phyloP scores from a whole-genome alignment of 2,329 filamentous ascomycete genomes.

The Ophioceras dolichostomum region DNA sequence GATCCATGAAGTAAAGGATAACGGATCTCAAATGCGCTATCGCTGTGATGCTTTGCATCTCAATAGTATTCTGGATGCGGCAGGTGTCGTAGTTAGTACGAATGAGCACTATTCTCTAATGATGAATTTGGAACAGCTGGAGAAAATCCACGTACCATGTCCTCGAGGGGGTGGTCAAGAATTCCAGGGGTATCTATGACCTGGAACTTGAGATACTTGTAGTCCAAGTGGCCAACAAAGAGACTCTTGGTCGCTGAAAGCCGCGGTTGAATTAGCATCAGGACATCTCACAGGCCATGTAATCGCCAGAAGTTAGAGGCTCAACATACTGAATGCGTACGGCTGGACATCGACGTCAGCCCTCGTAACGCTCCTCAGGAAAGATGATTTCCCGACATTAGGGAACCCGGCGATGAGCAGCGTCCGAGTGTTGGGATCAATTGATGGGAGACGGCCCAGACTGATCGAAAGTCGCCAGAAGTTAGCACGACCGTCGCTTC shows the following conservation, averaged over 20 bases:
- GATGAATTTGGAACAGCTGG: no score
- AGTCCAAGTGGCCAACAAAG: constrained; percentile 96
- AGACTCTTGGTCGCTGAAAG: constrained; percentile 67
- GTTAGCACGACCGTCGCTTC: not conserved
- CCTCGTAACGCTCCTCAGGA: constrained; percentile 80
- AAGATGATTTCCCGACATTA: constrained; percentile 95
- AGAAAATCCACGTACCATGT: constrained; percentile 55
- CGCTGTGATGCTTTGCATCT: constrained; percentile 97
- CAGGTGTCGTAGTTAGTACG: no score
- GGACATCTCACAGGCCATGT: no score
- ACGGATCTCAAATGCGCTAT: constrained; percentile 93
- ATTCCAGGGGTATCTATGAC: constrained; percentile 95
- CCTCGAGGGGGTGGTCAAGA: constrained; percentile 89
- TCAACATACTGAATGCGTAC: constrained; percentile 60
- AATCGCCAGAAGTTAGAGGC: no score
- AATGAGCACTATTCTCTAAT: no score
- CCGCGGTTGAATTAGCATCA: no score
- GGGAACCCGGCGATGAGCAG: constrained; percentile 95
- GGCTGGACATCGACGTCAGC: constrained; percentile 96
- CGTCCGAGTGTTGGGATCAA: constrained; percentile 94
- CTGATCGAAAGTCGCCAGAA: not conserved
- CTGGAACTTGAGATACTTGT: constrained; percentile 82
- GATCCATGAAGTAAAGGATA: constrained; percentile 96
- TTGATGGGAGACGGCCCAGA: constrained; percentile 91
- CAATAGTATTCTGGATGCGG: constrained; percentile 63